These are phyloP conservation scores for Neurospora cerealis DNA, from an alignment of 495 filamentous ascomycete genomes.

Conservation along the genomic window DNA sequence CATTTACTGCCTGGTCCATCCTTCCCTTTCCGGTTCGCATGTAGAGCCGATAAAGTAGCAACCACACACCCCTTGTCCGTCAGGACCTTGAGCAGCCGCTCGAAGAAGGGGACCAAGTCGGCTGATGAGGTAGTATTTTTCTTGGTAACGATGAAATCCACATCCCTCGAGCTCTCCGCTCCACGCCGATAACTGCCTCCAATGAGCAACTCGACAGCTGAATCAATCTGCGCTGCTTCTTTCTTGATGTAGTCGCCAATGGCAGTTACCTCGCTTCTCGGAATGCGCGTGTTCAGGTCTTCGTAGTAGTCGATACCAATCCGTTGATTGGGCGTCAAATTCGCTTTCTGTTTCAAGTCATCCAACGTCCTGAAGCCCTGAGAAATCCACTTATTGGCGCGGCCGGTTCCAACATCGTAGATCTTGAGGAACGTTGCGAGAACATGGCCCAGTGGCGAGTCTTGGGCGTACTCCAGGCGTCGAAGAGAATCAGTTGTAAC, in stretches of 20 bases:
- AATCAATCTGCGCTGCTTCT: slow-evolving; percentile 52
- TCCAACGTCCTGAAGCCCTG: slow-evolving; percentile 66
- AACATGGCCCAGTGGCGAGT: slow-evolving; percentile 52
- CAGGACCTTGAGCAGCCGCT: slow-evolving; percentile 53
- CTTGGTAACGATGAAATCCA: slow-evolving; percentile 82
- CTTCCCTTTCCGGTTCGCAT: slow-evolving; percentile 15
- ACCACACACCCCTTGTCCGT: slow-evolving; percentile 49
- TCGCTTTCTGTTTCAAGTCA: slow-evolving; percentile 54
- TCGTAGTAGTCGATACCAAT: slow-evolving; percentile 74
- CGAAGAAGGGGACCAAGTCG: slow-evolving; percentile 59
- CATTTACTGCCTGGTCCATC: slow-evolving; percentile 55
- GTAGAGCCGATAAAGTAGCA: slow-evolving; percentile 33
- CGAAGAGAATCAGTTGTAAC: slow-evolving; percentile 61
- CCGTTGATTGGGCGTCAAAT: slow-evolving; percentile 62
- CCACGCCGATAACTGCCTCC: slow-evolving; percentile 85
- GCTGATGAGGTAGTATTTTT: slow-evolving; percentile 41
- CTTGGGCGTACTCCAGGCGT: slow-evolving; percentile 56
- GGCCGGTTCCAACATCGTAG: slow-evolving; percentile 65
- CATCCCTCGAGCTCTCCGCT: slow-evolving; percentile 61
- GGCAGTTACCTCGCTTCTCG: slow-evolving; percentile 61
- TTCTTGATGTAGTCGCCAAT: slow-evolving; percentile 60
- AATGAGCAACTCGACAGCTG: slow-evolving; percentile 51
- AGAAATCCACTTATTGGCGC: slow-evolving; percentile 69
- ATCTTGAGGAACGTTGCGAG: slow-evolving; percentile 64
- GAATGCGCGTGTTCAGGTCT: slow-evolving; percentile 77